Evolutionary conservation across 2,329 filamentous ascomycete species (phyloP).

Genomic region (Hypoxylon sp.): DNA sequence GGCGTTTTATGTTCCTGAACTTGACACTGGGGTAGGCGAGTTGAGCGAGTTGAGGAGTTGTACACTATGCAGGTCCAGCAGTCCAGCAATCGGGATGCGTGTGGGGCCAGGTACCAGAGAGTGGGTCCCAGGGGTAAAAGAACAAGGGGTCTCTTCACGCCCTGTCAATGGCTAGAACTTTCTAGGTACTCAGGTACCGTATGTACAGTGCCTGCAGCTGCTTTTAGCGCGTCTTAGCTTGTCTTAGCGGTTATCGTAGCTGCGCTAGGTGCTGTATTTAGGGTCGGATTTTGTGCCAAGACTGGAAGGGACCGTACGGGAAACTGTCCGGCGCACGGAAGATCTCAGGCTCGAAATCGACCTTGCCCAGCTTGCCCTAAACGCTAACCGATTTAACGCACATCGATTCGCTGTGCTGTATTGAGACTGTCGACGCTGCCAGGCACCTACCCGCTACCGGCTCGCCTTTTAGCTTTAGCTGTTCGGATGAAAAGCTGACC

Average conservation of each 20-base stretch:
- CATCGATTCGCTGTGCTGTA: constrained; percentile 6
- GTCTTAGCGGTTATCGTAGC: constrained; percentile 3
- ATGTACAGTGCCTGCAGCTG: constrained; percentile 17
- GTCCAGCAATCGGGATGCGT: constrained; percentile 38
- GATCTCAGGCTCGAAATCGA: constrained; percentile 16
- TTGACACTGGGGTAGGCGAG: neutral
- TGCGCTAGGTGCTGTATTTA: constrained; percentile 26
- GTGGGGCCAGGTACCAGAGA: constrained; percentile 30
- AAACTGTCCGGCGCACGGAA: constrained; percentile 12
- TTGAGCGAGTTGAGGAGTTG: constrained; percentile 7
- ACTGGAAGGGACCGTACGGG: constrained; percentile 24
- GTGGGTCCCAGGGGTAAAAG: constrained; percentile 20
- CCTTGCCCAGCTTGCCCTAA: too few relatives aligned
- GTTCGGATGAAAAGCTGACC: constrained; percentile 33
- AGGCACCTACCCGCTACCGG: constrained; percentile 2
- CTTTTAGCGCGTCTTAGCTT: constrained; percentile 9
- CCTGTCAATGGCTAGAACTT: constrained; percentile 29
- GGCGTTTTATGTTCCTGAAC: constrained; percentile 35
- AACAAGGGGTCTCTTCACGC: constrained; percentile 19
- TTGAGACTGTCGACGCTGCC: neutral
- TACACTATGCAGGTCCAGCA: constrained; percentile 7
- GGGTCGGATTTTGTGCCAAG: constrained; percentile 29
- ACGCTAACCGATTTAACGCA: neutral
- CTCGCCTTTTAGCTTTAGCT: neutral
- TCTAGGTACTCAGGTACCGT: too few relatives aligned